Conservation (phyloP, 2,329 filamentous ascomycete genomes). For the Cordyceps cicadae region DNA sequence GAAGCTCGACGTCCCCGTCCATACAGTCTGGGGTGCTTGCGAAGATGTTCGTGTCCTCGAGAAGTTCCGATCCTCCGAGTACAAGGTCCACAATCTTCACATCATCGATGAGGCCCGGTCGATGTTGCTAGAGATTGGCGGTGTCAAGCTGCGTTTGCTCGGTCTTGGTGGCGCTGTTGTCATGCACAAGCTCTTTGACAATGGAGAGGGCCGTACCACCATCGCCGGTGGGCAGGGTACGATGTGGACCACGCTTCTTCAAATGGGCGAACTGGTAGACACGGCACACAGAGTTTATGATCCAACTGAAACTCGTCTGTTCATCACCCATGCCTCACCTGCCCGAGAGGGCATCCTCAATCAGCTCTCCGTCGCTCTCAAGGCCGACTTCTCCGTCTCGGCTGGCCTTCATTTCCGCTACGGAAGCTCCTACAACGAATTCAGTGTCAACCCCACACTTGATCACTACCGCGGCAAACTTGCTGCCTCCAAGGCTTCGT, state of each 20-base stretch:
- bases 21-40: constrained; percentile 98
- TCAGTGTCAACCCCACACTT: constrained; percentile 94
- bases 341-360: constrained; percentile 94
- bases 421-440: constrained; percentile 98
- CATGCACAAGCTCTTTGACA: constrained; percentile 99
- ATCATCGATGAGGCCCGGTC: constrained; percentile 98
- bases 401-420: constrained; percentile 97
- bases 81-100: constrained; percentile 94
- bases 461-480: constrained; percentile 99
- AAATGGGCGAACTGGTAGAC: constrained; percentile 97
- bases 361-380: constrained; percentile 92
- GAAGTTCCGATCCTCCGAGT: constrained; percentile 94
- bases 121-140: constrained; percentile 86
- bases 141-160: constrained; percentile 88
- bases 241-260: constrained; percentile 97
- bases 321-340: constrained; percentile 93
- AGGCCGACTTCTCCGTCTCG: constrained; percentile 96
- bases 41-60: constrained; percentile 96
- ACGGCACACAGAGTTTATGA: constrained; percentile 98
- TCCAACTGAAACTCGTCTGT: constrained; percentile 91
- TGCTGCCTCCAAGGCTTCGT: constrained; percentile 93
- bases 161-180: constrained; percentile 93
- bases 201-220: constrained; percentile 93
- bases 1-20: constrained; percentile 91
- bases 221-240: constrained; percentile 97